Conservation (phyloP, 441 rosid genomes). For the Pelargonium cotyledonis region DNA sequence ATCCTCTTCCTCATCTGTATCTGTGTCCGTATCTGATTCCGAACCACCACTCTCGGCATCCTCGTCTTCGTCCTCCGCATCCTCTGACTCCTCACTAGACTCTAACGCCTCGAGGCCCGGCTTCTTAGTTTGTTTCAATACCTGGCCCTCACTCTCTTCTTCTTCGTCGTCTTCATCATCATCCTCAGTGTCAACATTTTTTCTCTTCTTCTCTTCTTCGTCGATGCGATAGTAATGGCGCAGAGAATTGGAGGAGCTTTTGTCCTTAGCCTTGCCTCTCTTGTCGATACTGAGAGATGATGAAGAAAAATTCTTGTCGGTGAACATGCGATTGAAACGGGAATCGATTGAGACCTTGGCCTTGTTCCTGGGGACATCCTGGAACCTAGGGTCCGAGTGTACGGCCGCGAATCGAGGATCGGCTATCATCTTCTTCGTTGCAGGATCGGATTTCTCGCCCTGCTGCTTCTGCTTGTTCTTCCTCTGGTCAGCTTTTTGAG, state of each 20-base stretch:
- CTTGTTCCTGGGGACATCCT: constrained; percentile 48
- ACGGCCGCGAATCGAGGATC: constrained; percentile 64
- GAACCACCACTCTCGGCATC: constrained; percentile 21
- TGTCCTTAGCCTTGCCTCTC: constrained; percentile 62
- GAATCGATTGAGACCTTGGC: constrained; percentile 68
- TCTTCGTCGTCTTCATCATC: constrained; percentile 25
- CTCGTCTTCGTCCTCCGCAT: constrained; percentile 24
- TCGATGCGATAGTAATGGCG: constrained; percentile 57
- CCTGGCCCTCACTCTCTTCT: constrained; percentile 29
- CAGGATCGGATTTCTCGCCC: no score
- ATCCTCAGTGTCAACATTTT: constrained; percentile 15
- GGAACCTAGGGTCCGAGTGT: constrained; percentile 76
- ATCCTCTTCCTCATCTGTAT: constrained; percentile 46
- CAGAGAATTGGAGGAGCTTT: constrained; percentile 31
- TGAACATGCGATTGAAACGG: constrained; percentile 53
- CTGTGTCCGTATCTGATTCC: constrained; percentile 38
- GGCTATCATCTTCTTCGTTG: constrained; percentile 24
- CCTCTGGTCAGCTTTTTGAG: constrained; percentile 30
- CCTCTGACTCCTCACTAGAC: constrained; percentile 23
- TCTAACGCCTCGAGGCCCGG: constrained; percentile 9
- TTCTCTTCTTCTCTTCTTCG: constrained; percentile 21
- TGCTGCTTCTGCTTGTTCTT: constrained; percentile 10
- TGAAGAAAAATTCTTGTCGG: constrained; percentile 44
- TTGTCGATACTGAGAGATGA: constrained; percentile 56
- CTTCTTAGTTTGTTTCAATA: constrained; percentile 17